phyloP scores from a whole-genome alignment of 495 filamentous ascomycete genomes.

The Penicillium samsonianum region DNA sequence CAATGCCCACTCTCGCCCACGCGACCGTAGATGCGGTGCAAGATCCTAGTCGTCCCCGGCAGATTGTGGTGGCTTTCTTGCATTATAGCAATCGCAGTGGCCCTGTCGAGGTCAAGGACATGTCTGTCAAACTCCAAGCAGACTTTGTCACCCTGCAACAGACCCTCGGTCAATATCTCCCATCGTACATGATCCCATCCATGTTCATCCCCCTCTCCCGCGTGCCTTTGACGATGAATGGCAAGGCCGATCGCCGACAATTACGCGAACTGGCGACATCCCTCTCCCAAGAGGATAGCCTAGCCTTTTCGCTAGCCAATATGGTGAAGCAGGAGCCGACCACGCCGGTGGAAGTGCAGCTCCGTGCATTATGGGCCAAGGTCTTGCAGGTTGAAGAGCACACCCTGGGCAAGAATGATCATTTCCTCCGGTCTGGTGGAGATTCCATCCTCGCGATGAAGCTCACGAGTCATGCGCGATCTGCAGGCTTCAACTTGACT shows the following conservation, averaged over 20 bases:
- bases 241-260: background rate
- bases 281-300: background rate
- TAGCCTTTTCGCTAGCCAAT: background rate
- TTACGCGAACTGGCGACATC: background rate
- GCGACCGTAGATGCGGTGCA: background rate
- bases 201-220: slow-evolving; percentile 36
- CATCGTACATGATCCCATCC: slow-evolving; percentile 32
- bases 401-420: background rate
- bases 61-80: background rate
- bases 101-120: background rate
- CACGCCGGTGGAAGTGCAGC: background rate
- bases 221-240: background rate
- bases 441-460: background rate
- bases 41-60: background rate
- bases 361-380: background rate
- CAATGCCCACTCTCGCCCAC: background rate
- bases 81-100: background rate
- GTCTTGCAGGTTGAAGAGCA: background rate
- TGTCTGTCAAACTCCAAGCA: background rate
- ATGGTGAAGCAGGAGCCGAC: background rate
- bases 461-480: background rate
- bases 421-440: background rate
- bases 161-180: background rate
- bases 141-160: background rate
- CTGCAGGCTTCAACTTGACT: background rate